Evolutionary conservation across 768 basidiomycete species (phyloP).

Genomic region (Fibroporia radiculosa): DNA sequence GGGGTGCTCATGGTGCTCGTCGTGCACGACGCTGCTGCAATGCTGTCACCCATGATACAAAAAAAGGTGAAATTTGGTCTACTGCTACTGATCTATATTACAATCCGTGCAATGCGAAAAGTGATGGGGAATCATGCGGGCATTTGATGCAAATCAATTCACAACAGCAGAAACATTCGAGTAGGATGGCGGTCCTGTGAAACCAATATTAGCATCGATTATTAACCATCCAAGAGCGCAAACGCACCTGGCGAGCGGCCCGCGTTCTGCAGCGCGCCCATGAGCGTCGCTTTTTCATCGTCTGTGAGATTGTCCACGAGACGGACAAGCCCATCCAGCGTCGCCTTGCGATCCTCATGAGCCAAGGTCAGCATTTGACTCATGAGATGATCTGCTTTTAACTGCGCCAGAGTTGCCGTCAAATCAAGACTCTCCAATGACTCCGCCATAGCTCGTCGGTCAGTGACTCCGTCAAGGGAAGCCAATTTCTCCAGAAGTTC

Average conservation of each 20-base stretch:
- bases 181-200: slow-evolving; percentile 15
- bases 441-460: slow-evolving; percentile 52
- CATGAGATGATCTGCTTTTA: slow-evolving; percentile 64
- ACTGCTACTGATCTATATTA: not conserved
- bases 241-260: slow-evolving; percentile 49
- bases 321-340: slow-evolving; percentile 64
- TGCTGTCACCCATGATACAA: too few relatives aligned
- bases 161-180: slow-evolving; percentile 7
- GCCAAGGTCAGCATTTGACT: slow-evolving; percentile 58
- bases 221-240: not conserved
- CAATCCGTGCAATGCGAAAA: too few relatives aligned
- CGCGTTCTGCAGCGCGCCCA: slow-evolving; percentile 51
- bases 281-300: slow-evolving; percentile 61
- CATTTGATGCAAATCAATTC: not conserved
- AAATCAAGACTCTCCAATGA: slow-evolving; percentile 69
- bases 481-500: slow-evolving; percentile 59
- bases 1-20: too few relatives aligned
- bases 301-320: slow-evolving; percentile 65
- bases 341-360: slow-evolving; percentile 70
- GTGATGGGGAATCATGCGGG: too few relatives aligned
- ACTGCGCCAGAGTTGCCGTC: slow-evolving; percentile 48
- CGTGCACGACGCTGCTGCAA: too few relatives aligned
- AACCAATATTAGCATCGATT: not conserved
- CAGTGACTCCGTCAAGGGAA: slow-evolving; percentile 40
- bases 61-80: too few relatives aligned